Evolutionary conservation across 352 stramenopile genomes (phyloP).

Genomic region (Globisporangium cystogenes): DNA sequence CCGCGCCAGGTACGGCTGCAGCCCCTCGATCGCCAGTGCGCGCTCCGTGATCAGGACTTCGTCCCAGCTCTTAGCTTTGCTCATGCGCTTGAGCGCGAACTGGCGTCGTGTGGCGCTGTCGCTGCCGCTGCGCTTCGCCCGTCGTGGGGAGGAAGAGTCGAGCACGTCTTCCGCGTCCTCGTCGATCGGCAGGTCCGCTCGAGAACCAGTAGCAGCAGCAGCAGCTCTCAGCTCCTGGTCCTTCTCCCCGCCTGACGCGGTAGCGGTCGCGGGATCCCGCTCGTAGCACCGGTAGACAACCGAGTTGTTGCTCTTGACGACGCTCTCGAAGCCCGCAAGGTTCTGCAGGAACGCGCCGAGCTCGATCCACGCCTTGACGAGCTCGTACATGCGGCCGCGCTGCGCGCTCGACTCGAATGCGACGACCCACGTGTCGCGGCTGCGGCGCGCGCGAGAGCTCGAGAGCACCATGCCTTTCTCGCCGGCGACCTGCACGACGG

Average conservation of each 20-base stretch:
- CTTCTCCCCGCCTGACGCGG: background rate
- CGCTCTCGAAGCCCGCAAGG: slow-evolving; percentile 36
- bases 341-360: slow-evolving; percentile 44
- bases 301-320: slow-evolving; percentile 45
- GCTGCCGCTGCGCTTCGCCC: background rate
- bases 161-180: too few relatives aligned
- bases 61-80: slow-evolving; percentile 20
- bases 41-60: slow-evolving; percentile 46
- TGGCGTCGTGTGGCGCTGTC: background rate
- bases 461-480: slow-evolving; percentile 43
- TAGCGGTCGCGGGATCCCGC: slow-evolving; percentile 9
- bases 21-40: slow-evolving; percentile 20
- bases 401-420: slow-evolving; percentile 38
- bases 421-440: slow-evolving; percentile 50
- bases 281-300: slow-evolving; percentile 49
- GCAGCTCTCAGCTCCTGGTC: background rate
- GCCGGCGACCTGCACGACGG: slow-evolving; percentile 27
- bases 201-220: too few relatives aligned
- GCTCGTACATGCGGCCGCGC: slow-evolving; percentile 40
- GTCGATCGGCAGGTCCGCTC: too few relatives aligned
- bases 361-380: slow-evolving; percentile 50
- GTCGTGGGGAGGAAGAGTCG: background rate
- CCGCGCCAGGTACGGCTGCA: slow-evolving; percentile 38
- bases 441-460: slow-evolving; percentile 44
- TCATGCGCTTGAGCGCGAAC: slow-evolving; percentile 52